phyloP scores from a whole-genome alignment of 116 monocot genomes.

The Papilionanthe hybrid region DNA sequence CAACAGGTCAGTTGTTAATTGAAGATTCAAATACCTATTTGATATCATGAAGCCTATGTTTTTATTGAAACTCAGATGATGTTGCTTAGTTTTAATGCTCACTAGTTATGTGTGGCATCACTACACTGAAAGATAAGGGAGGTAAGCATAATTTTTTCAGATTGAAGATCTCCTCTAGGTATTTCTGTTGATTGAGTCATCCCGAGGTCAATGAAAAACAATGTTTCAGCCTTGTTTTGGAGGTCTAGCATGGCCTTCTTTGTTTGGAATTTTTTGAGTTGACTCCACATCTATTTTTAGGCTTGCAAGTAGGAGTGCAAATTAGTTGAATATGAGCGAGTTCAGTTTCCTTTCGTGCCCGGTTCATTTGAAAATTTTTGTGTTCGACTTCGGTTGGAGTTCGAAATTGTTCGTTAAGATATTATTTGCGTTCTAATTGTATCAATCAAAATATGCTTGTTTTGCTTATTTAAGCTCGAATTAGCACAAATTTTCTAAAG shows the following conservation, averaged over 20 bases:
- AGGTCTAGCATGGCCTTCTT: not conserved
- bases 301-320: too few relatives aligned
- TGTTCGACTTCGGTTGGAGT: too few relatives aligned
- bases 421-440: too few relatives aligned
- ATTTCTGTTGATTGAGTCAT: not conserved
- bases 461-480: too few relatives aligned
- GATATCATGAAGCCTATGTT: not conserved
- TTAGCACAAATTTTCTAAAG: too few relatives aligned
- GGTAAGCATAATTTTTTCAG: not conserved
- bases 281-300: not conserved
- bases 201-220: too few relatives aligned
- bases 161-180: not conserved
- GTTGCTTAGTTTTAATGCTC: not conserved
- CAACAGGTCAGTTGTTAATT: slow-evolving; percentile 72
- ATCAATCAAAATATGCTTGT: too few relatives aligned
- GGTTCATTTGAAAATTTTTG: too few relatives aligned
- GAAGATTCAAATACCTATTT: not conserved
- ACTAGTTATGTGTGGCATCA: not conserved
- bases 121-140: not conserved
- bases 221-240: not conserved
- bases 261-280: not conserved
- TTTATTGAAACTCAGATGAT: not conserved
- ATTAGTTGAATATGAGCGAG: too few relatives aligned
- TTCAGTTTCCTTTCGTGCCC: too few relatives aligned
- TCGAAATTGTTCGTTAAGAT: too few relatives aligned